Base-by-base conservation (phyloP, 495 filamentous ascomycete species). In the Amphirosellinia nigrospora region DNA sequence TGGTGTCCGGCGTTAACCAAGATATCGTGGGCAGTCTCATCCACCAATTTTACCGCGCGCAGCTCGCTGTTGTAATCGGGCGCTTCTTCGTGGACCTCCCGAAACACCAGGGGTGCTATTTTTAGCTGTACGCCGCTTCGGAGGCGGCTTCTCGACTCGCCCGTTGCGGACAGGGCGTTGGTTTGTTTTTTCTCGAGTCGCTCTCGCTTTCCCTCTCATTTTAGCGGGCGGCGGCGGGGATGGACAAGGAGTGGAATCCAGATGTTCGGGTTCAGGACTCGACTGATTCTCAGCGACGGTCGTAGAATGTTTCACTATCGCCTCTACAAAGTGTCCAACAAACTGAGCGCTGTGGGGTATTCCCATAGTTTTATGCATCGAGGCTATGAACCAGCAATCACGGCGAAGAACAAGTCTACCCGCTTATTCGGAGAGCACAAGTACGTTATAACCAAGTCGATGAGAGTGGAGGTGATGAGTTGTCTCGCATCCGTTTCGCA, bases 301-400 rank as follows among this genome's bases (percentile, higher is more conserved):
- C 1, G 71, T 71, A 72, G 89, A 89, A 72, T 86, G 77, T 16
- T 79, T 77, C 64, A 85, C 83, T 75, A 97, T 90, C 11, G 87
- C 86, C 64, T 94, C 87, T 15, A 96, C 89, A 21, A 93, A 81
- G 38, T 88, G 88, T 72, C 96, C 90, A 6, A 97, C 81, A 19
- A 97, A 81, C 66, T 96, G 89, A 0, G 93, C 94, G 15, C 94
- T 95, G 78, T 97, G 90, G 73, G 94, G 93, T 56, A 88, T 89
- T 30, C 96, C 96, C 68, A 95, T 82, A 8, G 93, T 84, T 76
- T 93, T 96, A 82, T 97, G 94, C 10, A 96, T 73, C 1, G 93
- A 93, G 9, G 94, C 90, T 68, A 96, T 89, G 74, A 98, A 98
- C 6, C 92, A n/a, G 95, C 92, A 74, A 93, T 92, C 34, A 98